Evolutionary conservation across 169 alveolate species (phyloP).

Genomic region (Babesia microti): DNA sequence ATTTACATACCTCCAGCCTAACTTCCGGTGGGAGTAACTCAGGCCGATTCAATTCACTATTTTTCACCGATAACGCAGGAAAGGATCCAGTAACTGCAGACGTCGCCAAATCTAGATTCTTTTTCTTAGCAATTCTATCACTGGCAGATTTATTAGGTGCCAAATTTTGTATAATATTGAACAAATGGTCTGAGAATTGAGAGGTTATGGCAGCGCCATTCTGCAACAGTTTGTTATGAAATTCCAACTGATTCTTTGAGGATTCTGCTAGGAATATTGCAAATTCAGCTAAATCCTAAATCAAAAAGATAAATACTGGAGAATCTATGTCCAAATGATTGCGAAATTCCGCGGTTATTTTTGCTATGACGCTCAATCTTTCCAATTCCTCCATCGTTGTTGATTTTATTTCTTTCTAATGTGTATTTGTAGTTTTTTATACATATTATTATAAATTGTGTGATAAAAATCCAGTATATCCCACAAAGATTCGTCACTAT

Average conservation of each 20-base stretch:
- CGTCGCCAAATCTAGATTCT: not conserved
- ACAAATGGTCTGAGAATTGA: constrained; percentile 26
- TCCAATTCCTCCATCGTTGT: constrained; percentile 36
- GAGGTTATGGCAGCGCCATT: constrained; percentile 38
- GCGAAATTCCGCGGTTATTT: constrained; percentile 33
- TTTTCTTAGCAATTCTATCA: not conserved
- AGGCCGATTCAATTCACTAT: constrained; percentile 7
- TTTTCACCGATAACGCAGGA: constrained; percentile 40
- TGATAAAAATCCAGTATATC: no score
- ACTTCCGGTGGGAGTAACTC: constrained; percentile 5
- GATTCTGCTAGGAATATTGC: constrained; percentile 29
- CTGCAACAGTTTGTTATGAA: constrained; percentile 23
- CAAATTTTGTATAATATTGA: constrained; percentile 17
- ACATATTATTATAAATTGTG: no score
- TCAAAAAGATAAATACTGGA: constrained; percentile 12
- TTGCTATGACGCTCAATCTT: constrained; percentile 21
- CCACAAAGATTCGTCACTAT: no score
- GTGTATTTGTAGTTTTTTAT: no score
- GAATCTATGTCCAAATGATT: constrained; percentile 43
- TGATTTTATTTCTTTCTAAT: no score
- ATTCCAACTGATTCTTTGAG: constrained; percentile 21
- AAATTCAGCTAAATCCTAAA: constrained; percentile 42
- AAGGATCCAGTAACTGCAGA: constrained; percentile 3
- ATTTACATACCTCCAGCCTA: constrained; percentile 7
- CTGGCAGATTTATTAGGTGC: constrained; percentile 10